Evolutionary conservation across 2,329 filamentous ascomycete genomes (phyloP), one percentile per base, ranked within the genome.

Genomic region (Dryadomyces quercus-mongolicae): DNA sequence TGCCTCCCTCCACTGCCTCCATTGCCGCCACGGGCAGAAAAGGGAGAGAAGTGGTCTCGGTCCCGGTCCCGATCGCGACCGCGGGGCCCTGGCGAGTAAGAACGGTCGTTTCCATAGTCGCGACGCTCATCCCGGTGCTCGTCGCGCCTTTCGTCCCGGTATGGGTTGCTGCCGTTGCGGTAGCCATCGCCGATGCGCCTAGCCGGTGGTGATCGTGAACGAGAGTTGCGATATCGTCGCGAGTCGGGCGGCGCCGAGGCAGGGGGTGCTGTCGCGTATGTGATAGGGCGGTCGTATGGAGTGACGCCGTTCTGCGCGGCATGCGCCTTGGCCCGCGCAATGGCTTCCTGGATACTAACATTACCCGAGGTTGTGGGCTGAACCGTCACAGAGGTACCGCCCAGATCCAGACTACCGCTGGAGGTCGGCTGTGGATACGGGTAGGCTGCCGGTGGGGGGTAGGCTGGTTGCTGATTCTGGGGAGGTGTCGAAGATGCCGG

Each of bases 311-410:
- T 87, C 66, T 92, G 85, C 34, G 86, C 82, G 44, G 89, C 88
- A 67, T 87, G 88, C 45, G 84, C 86, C 66, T 87, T 86, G 49
- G 88, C 89, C 66, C 90, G 88, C 43, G 89, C 87, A 62, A 95
- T 84, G 50, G 88, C 86, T 67, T 94, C 88, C 56, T 85, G 80
- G 59, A 95, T 84, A 68, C 84, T 92, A 62, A 94, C 84, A 20
- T 85, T 88, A 56, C 89, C 89, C 34, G 86, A 87, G 65, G 79
- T 88, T 54, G 85, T 78, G 5, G 89, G 88, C 63, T 86, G 86
- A 65, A 93, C 88, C 38, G 38, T 15, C 38, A 12, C 38, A 42
- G 4, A 5, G 9, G 55, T 54, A 13, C 80, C 77, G 69, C 85
- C 91, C 52, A 95, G 70, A 65, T 95, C 88, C 58, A 94, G 74